These are phyloP conservation scores for Leccinum uliginosum DNA, from an alignment of 768 basidiomycete genomes.

Conservation along the genomic window DNA sequence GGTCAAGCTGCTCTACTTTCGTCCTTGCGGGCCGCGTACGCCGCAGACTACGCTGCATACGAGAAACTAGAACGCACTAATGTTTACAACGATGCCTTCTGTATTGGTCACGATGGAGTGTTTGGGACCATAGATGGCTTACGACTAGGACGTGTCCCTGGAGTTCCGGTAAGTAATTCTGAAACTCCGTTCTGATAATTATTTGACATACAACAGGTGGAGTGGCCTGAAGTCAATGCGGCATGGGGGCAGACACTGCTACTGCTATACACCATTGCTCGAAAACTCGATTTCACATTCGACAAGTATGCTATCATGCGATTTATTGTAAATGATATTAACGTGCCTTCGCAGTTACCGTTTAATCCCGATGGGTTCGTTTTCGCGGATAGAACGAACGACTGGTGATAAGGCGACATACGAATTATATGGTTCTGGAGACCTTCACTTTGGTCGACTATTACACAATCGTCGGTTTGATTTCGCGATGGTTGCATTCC, in stretches of 20 bases:
- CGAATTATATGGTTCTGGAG: slow-evolving; percentile 93
- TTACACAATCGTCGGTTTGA: slow-evolving; percentile 96
- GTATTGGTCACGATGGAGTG: slow-evolving; percentile 90
- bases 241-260: slow-evolving; percentile 98
- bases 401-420: slow-evolving; percentile 79
- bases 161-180: slow-evolving; percentile 58
- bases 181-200: background rate
- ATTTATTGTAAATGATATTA: slow-evolving; percentile 3
- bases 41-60: slow-evolving; percentile 67
- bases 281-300: slow-evolving; percentile 87
- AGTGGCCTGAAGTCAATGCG: slow-evolving; percentile 98
- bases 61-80: slow-evolving; percentile 89
- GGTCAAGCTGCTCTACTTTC: slow-evolving; percentile 67
- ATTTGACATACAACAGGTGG: slow-evolving; percentile 54
- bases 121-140: slow-evolving; percentile 99
- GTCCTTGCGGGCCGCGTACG: slow-evolving; percentile 72
- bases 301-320: slow-evolving; percentile 54
- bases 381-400: slow-evolving; percentile 84
- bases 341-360: slow-evolving; percentile 58
- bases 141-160: slow-evolving; percentile 81
- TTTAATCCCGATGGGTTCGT: slow-evolving; percentile 90
- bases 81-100: slow-evolving; percentile 94
- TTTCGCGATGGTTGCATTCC: slow-evolving; percentile 91
- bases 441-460: slow-evolving; percentile 81
- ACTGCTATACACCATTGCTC: slow-evolving; percentile 83